Percentiles rank a stretch among this genome's conserved stretches.
phyloP scores from a whole-genome alignment of 2,329 filamentous ascomycete species.

The Exophiala sp. region DNA sequence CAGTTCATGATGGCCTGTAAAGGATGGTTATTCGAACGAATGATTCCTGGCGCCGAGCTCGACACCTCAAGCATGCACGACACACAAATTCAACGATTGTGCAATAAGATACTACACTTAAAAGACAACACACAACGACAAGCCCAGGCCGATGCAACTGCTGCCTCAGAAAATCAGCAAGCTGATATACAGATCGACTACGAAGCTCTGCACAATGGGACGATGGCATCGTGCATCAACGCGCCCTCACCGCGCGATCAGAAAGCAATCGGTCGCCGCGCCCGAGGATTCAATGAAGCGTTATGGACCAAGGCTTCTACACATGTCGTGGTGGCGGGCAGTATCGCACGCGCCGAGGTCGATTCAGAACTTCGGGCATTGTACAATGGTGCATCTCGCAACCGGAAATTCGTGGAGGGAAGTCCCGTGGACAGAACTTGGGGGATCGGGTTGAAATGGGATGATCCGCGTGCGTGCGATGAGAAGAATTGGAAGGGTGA shows the following conservation, averaged over 20 bases:
- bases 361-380: slow-evolving; percentile 5
- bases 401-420: slow-evolving; percentile 13
- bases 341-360: slow-evolving; percentile 14
- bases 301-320: slow-evolving; percentile 8
- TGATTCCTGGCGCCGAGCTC: not conserved
- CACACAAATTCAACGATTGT: not conserved
- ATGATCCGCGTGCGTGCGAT: slow-evolving; percentile 11
- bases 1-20: slow-evolving; percentile 22
- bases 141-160: not conserved
- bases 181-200: not conserved
- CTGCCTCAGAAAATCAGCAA: too few species aligned
- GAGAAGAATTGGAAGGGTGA: slow-evolving; percentile 13
- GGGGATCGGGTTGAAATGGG: slow-evolving; percentile 15
- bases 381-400: slow-evolving; percentile 1
- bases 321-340: slow-evolving; percentile 6
- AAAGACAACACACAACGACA: not conserved
- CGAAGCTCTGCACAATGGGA: not conserved
- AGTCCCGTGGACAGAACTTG: slow-evolving; percentile 15
- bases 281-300: slow-evolving; percentile 2
- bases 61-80: not conserved
- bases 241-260: slow-evolving; percentile 3
- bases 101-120: not conserved
- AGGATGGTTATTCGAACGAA: slow-evolving; percentile 16
- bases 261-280: slow-evolving; percentile 9
- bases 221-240: slow-evolving; percentile 5